A percentile compares a stretch with the other conserved stretches of the same genome.
These are phyloP conservation scores for Lipomyces orientalis DNA, from an alignment of 805 yeast species.

Conservation along the genomic window DNA sequence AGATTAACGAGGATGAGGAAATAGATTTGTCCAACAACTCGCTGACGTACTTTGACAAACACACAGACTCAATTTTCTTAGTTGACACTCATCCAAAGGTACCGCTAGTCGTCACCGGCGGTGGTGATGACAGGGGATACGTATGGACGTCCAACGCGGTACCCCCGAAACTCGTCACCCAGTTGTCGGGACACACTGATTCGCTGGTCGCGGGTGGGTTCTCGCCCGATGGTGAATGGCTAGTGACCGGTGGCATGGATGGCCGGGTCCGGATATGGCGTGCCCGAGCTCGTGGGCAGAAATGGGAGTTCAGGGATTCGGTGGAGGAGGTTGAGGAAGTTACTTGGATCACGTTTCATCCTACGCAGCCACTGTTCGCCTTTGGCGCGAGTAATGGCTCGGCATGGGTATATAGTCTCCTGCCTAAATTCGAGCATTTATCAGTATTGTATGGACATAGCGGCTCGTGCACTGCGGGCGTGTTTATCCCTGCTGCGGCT, in stretches of 20 bases:
- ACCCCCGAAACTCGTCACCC: constrained; percentile 80
- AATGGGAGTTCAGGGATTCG: constrained; percentile 73
- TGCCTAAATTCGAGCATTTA: constrained; percentile 59
- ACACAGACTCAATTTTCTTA: constrained; percentile 83
- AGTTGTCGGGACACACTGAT: constrained; percentile 82
- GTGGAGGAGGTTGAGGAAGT: constrained; percentile 91
- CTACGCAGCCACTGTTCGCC: constrained; percentile 79
- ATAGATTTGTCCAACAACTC: constrained; percentile 91
- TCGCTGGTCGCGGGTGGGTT: constrained; percentile 86
- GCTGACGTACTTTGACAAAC: constrained; percentile 85
- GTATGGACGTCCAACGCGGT: constrained; percentile 90
- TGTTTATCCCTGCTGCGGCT: constrained; percentile 66
- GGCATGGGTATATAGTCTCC: constrained; percentile 86
- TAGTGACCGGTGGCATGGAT: constrained; percentile 93
- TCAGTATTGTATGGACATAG: constrained; percentile 63
- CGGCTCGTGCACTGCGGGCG: constrained; percentile 78
- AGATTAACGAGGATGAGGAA: constrained; percentile 55
- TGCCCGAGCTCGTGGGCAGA: constrained; percentile 76
- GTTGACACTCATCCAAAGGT: constrained; percentile 82
- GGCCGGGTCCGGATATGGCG: constrained; percentile 80
- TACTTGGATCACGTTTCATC: constrained; percentile 82
- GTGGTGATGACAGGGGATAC: constrained; percentile 89
- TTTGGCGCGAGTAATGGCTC: constrained; percentile 93
- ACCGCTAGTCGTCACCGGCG: constrained; percentile 89
- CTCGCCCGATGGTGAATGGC: constrained; percentile 77